Percentiles rank a stretch among this genome's conserved stretches.
These are phyloP conservation scores for Fraxinus xanthoxyloides DNA, from an alignment of 305 asterid species.

Conservation along the genomic window DNA sequence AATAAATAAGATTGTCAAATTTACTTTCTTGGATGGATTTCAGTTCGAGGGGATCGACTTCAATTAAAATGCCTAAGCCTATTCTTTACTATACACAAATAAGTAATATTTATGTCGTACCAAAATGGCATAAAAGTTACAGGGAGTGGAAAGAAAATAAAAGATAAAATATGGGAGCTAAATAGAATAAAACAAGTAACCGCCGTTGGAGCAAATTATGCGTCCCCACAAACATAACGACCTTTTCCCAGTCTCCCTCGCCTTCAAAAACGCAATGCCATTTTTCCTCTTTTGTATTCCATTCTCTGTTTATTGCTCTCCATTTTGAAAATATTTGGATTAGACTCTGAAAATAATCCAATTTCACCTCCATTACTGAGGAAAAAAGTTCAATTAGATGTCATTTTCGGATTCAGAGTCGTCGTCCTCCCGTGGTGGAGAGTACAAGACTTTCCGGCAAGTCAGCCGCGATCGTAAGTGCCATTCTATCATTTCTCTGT, in stretches of 20 bases:
- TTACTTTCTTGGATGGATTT: no score
- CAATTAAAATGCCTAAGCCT: no score
- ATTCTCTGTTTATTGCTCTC: slow-evolving; percentile 10
- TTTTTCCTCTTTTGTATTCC: slow-evolving; percentile 27
- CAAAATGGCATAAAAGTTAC: neutral
- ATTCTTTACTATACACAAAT: no score
- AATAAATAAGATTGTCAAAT: no score
- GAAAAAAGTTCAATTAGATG: slow-evolving; percentile 27
- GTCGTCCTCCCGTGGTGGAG: slow-evolving; percentile 63
- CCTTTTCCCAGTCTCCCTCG: slow-evolving; percentile 25
- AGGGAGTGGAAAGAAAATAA: neutral
- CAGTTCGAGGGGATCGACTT: no score
- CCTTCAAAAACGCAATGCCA: slow-evolving; percentile 41
- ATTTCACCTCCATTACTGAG: slow-evolving; percentile 16
- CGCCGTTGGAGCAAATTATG: slow-evolving; percentile 56
- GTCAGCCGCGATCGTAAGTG: slow-evolving; percentile 78
- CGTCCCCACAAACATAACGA: slow-evolving; percentile 53
- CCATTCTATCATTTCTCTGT: neutral
- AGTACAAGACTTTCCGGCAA: slow-evolving; percentile 78
- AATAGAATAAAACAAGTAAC: neutral
- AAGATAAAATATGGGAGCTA: neutral
- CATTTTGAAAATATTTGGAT: neutral
- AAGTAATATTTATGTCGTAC: neutral
- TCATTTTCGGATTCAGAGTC: slow-evolving; percentile 79
- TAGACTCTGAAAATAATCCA: neutral